Conservation (phyloP, 83 land plant genomes). For the Diphasiastrum complanatum region DNA sequence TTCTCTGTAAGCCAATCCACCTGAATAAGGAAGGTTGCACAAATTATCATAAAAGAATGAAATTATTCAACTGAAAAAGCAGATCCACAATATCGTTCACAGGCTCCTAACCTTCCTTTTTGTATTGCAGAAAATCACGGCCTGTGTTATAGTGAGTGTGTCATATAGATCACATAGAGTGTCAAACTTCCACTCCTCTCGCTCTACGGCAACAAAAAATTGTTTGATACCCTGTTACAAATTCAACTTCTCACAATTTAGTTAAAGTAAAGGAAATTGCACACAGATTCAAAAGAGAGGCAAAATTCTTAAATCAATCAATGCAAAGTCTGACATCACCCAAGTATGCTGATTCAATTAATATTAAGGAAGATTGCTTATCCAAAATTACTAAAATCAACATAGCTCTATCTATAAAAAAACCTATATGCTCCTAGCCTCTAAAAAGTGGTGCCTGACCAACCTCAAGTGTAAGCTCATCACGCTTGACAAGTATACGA, state of each 20-base stretch:
- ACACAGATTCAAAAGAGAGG: not conserved
- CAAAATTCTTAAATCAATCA: not conserved
- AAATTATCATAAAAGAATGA: not conserved
- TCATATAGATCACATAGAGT: conserved; percentile 95
- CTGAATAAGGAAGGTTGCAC: conserved; percentile 26
- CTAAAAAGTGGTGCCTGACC: not conserved
- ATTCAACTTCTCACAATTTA: no score
- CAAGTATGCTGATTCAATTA: not conserved
- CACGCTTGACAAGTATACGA: conserved; percentile 93
- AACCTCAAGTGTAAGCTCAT: conserved; percentile 98
- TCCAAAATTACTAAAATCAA: not conserved
- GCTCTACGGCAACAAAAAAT: conserved; percentile 94
- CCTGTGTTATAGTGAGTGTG: conserved; percentile 92
- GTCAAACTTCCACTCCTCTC: conserved; percentile 98
- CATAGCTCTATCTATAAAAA: no score
- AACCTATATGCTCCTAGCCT: no score
- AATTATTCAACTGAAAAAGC: no score
- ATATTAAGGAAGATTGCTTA: not conserved
- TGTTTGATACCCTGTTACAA: conserved; percentile 90
- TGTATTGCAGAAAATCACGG: conserved; percentile 99
- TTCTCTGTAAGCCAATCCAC: conserved; percentile 96
- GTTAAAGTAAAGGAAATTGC: not conserved
- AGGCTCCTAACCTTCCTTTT: conserved; percentile 87
- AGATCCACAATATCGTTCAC: no score
- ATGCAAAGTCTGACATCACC: not conserved